Evolutionary conservation across 805 yeast species (phyloP).

Genomic region (Sugiyamaella lignohabitans): DNA sequence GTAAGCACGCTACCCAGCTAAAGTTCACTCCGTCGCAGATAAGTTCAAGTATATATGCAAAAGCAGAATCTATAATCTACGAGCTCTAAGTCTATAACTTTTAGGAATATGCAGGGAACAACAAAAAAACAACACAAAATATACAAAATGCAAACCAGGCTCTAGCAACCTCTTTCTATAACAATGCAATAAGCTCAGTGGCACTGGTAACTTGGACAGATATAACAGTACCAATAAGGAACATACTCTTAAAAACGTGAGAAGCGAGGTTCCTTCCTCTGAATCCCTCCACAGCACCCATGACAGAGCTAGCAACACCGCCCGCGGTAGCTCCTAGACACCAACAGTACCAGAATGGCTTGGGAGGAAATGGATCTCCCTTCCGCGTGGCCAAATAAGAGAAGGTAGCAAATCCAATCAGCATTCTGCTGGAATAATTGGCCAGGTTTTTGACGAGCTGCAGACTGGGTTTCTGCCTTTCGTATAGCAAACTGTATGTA

Average conservation of each 20-base stretch:
- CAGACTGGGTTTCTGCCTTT: background rate
- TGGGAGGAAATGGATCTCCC: slow-evolving; percentile 3
- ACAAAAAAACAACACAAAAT: too few relatives aligned
- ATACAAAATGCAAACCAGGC: too few relatives aligned
- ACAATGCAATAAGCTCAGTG: background rate
- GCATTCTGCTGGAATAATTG: background rate
- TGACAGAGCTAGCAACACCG: slow-evolving; percentile 3
- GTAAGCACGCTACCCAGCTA: too few relatives aligned
- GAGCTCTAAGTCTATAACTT: too few relatives aligned
- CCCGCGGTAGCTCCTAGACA: slow-evolving; percentile 8
- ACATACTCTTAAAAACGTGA: background rate
- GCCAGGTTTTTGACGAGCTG: background rate
- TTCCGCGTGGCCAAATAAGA: slow-evolving; percentile 3
- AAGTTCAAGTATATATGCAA: too few relatives aligned
- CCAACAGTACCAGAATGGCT: slow-evolving; percentile 9
- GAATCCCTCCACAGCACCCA: background rate
- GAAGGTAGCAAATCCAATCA: slow-evolving; percentile 7
- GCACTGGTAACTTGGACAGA: slow-evolving; percentile 2
- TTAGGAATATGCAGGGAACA: too few relatives aligned
- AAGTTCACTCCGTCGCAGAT: too few relatives aligned
- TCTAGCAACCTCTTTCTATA: too few relatives aligned
- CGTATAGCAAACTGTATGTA: background rate
- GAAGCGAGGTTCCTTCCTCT: background rate
- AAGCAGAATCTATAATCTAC: too few relatives aligned
- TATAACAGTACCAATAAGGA: slow-evolving; percentile 6